Base-by-base conservation (phyloP, 805 yeast species). In the Yarrowia sp. region DNA sequence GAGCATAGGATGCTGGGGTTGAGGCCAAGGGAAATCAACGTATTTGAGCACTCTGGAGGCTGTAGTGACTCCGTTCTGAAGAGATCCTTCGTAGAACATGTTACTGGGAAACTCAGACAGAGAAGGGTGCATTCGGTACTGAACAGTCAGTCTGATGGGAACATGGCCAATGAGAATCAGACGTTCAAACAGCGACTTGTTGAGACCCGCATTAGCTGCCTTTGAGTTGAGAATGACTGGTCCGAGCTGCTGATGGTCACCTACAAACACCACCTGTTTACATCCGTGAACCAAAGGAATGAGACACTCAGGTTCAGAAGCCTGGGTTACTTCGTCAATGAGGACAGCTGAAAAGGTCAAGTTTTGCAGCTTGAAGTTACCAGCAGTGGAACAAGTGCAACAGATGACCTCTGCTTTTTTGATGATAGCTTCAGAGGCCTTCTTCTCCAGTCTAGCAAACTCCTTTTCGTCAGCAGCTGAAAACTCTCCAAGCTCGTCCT, bases 241-340 rank as follows among this genome's bases (percentile, higher is more conserved):
- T 1, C 98, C 97, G 69, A 92, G 80, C 78, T 92, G 98, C 77
- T 91, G 93, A 76, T 93, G 98, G 75, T 92, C 98, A 72, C 98
- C 98, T 42, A 92, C 97, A 38, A 92, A 78, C 51, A 92, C 84
- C 7, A 92, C 90, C 73, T 92, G 97, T 72, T 88, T 88, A 51
- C 96, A 92, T 31, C 97, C 97, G 69, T 87, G 88, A 1, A 88
- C 91, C 42, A 92, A 84, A 11, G 98, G 97, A 69, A 92, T 90
- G 71, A 92, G 80, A 71, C 89, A 85, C 74, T 92, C 97, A 0
- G 97, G 97, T 74, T 92, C 98, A 0, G 93, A 84, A 1, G 97
- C 93, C 77, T 93, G 98, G 0, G 98, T 91, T 71, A 91, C 86
- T 77, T 92, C 98, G 76, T 92, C 98, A 66, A 92, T 89, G 67